Percentiles rank a stretch among this genome's conserved stretches.
Evolutionary conservation across 202 grass and related monocot species (phyloP).

Genomic region (Dendrocalamus latiflorus): DNA sequence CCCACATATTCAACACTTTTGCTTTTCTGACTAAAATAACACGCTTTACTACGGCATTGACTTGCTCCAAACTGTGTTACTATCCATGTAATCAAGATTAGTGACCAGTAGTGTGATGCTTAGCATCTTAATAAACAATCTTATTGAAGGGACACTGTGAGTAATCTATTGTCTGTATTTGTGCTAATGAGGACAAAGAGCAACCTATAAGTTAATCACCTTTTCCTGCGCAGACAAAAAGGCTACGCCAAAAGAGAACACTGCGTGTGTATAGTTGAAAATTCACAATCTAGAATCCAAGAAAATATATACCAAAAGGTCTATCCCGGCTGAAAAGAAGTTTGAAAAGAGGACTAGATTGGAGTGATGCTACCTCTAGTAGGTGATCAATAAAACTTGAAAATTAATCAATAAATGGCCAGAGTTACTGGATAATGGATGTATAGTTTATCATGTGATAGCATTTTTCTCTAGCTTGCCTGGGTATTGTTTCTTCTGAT

Average conservation of each 20-base stretch:
- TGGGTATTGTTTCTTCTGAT: neutral
- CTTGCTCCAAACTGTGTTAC: no score
- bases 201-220: neutral
- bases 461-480: no score
- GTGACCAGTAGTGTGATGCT: neutral
- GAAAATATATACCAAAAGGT: conserved; percentile 27
- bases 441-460: neutral
- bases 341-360: conserved; percentile 1
- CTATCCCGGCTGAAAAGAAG: neutral
- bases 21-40: conserved; percentile 7
- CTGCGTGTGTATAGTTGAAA: conserved; percentile 2
- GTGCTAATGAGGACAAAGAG: conserved; percentile 35
- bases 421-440: neutral
- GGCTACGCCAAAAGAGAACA: conserved; percentile 29
- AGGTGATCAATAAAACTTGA: neutral
- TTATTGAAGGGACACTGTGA: neutral
- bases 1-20: neutral
- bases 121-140: neutral
- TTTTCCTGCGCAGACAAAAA: conserved; percentile 39
- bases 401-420: neutral
- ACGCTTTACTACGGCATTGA: conserved; percentile 2
- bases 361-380: neutral
- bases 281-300: conserved; percentile 43
- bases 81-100: conserved; percentile 25
- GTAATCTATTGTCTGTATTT: conserved; percentile 20